Conservation (phyloP, 805 yeast species). For the Spathaspora passalidarum region DNA sequence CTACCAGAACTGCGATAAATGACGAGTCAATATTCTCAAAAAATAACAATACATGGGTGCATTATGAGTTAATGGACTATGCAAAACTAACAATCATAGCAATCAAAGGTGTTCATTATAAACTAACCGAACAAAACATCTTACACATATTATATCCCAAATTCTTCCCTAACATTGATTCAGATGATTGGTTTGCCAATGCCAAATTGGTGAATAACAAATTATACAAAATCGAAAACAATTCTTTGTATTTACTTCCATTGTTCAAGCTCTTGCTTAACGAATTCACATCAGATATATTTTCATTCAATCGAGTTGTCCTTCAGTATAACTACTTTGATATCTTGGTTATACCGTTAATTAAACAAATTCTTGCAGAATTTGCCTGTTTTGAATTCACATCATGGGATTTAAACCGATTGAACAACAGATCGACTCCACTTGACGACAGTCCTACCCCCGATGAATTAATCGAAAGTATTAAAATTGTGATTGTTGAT, state of each 20-base stretch:
- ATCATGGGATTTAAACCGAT: conserved; percentile 9
- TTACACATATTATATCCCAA: conserved; percentile 43
- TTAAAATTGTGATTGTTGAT: conserved; percentile 23
- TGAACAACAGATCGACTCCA: neutral
- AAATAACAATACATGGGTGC: conserved; percentile 31
- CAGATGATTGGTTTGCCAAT: conserved; percentile 38
- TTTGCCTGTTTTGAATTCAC: conserved; percentile 17
- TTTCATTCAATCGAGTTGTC: conserved; percentile 26
- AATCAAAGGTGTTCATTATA: conserved; percentile 37
- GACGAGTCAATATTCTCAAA: conserved; percentile 20
- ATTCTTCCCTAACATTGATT: conserved; percentile 40
- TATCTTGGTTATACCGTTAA: conserved; percentile 24
- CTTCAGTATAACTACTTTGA: conserved; percentile 26
- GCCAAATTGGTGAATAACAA: conserved; percentile 11
- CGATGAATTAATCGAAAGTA: conserved; percentile 11
- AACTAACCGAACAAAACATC: conserved; percentile 39
- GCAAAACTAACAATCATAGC: conserved; percentile 41
- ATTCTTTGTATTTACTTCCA: conserved; percentile 12
- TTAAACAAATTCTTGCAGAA: conserved; percentile 30
- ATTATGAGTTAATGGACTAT: conserved; percentile 28
- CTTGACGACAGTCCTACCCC: conserved; percentile 9
- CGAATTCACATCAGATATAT: conserved; percentile 16
- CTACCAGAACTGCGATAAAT: neutral
- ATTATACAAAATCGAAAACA: conserved; percentile 6
- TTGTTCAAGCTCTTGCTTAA: conserved; percentile 17